Evolutionary conservation across 768 basidiomycete genomes (phyloP).

Genomic region (Sporobolomyces pararoseus): DNA sequence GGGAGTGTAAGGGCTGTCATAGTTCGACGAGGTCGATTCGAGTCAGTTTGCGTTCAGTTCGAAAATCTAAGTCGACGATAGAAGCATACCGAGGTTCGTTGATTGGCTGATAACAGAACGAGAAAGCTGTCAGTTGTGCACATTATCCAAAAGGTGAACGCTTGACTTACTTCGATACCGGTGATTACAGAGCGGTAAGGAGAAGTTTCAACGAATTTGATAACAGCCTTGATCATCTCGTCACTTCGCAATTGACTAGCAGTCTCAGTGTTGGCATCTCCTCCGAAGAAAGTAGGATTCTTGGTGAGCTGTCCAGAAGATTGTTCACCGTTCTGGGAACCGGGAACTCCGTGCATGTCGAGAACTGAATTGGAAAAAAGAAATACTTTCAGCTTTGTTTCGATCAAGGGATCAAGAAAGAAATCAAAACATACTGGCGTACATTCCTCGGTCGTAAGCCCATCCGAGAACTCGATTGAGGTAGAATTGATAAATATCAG

Average conservation of each 20-base stretch:
- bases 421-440: slow-evolving; percentile 27
- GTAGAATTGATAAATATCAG: slow-evolving; percentile 40
- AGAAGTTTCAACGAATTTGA: slow-evolving; percentile 40
- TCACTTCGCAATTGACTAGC: slow-evolving; percentile 39
- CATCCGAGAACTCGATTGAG: slow-evolving; percentile 40
- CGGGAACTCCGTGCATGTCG: slow-evolving; percentile 46
- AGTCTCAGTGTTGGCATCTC: slow-evolving; percentile 16
- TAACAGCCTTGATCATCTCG: slow-evolving; percentile 41
- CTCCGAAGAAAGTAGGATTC: slow-evolving; percentile 19
- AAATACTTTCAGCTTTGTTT: not conserved
- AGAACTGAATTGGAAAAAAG: slow-evolving; percentile 11
- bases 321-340: slow-evolving; percentile 47
- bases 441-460: slow-evolving; percentile 41
- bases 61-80: not conserved
- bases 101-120: slow-evolving; percentile 17
- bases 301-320: slow-evolving; percentile 41
- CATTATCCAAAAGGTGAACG: slow-evolving; percentile 2
- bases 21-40: no score
- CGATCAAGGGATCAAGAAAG: not conserved
- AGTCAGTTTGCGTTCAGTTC: not conserved
- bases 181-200: slow-evolving; percentile 45
- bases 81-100: slow-evolving; percentile 40
- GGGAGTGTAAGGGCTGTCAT: slow-evolving; percentile 37
- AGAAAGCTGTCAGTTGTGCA: not conserved
- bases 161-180: slow-evolving; percentile 35